Evolutionary conservation across 2,329 filamentous ascomycete species (phyloP), one percentile per base, ranked within the genome.

Genomic region (Harringtonia aguacate): DNA sequence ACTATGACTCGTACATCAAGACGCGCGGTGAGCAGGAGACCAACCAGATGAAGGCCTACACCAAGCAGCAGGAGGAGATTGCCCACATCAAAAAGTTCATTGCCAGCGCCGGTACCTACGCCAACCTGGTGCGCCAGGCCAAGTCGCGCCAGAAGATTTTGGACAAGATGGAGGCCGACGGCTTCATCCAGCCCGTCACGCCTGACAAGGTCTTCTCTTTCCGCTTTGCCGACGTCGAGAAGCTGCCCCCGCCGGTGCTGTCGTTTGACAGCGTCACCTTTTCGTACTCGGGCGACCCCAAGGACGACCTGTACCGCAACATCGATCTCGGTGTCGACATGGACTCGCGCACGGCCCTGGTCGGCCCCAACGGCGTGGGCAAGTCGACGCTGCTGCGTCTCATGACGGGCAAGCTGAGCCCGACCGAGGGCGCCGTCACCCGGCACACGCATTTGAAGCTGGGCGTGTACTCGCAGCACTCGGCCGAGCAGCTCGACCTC

Each of bases 1-100:
- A 98, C 79, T 98, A 97, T 79, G 92, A 98, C 68, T 88, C 89
- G 36, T 90, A 98, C 74, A 71, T 80, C 69, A 98, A 97, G 85
- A 97, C 90, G 42, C 80, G 90, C 50, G 69, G 77, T 44, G 92
- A 98, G 69, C 84, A 95, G 67, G 92, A 98, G 70, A 81, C 82
- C 66, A 98, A 98, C 73, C 92, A 98, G 74, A 87, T 85, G 79
- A 98, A 97, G 77, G 92, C 92, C 51, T 98, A 98, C 73, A 75
- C 85, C 65, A 98, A 98, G 77, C 92, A 98, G 66, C 92, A 98
- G 64, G 92, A 98, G 50, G 92, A 98, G 73, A 98, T 98, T 65
- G 77, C 81, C 55, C 94, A 98, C 75, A 98, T 98, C 77, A 97
- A 98, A 77, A 95, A 97, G 72, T 98, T 98, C 76, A 98, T 98